These are phyloP conservation scores for Colletotrichum theobromicola DNA, from an alignment of 2,329 filamentous ascomycete genomes.

Conservation along the genomic window DNA sequence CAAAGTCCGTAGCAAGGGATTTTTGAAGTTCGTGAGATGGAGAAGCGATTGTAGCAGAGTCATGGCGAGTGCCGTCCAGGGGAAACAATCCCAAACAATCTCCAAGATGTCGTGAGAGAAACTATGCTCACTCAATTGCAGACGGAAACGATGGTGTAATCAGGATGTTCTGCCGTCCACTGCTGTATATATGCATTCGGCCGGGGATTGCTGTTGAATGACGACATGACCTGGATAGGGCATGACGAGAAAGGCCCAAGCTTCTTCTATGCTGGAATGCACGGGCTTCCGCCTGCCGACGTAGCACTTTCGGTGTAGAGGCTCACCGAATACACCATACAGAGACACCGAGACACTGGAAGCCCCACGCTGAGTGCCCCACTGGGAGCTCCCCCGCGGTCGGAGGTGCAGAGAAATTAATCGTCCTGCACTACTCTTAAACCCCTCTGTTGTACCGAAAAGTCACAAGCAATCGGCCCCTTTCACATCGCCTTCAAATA, in stretches of 20 bases:
- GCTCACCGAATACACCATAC: too few species aligned
- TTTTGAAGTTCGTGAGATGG: constrained; percentile 64
- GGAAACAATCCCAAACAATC: background rate
- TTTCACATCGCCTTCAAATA: background rate
- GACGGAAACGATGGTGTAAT: too few species aligned
- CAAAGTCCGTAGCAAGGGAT: constrained; percentile 66
- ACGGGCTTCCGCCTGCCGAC: background rate
- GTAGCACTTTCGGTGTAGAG: background rate
- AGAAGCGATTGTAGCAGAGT: constrained; percentile 54
- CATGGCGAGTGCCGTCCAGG: constrained; percentile 25
- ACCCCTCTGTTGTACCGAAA: background rate
- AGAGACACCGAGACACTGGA: background rate
- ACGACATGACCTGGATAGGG: constrained; percentile 9
- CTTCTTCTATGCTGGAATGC: background rate
- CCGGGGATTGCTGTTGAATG: background rate
- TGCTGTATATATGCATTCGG: background rate
- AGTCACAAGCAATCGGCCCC: background rate
- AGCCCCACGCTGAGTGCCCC: background rate
- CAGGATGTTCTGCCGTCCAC: too few species aligned
- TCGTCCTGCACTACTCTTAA: background rate
- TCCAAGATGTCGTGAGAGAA: background rate
- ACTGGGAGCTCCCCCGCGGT: constrained; percentile 8
- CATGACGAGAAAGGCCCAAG: background rate
- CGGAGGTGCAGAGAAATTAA: constrained; percentile 4
- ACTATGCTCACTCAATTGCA: background rate